Conservation (phyloP, 805 yeast genomes). For the Geotrichum ghanense region DNA sequence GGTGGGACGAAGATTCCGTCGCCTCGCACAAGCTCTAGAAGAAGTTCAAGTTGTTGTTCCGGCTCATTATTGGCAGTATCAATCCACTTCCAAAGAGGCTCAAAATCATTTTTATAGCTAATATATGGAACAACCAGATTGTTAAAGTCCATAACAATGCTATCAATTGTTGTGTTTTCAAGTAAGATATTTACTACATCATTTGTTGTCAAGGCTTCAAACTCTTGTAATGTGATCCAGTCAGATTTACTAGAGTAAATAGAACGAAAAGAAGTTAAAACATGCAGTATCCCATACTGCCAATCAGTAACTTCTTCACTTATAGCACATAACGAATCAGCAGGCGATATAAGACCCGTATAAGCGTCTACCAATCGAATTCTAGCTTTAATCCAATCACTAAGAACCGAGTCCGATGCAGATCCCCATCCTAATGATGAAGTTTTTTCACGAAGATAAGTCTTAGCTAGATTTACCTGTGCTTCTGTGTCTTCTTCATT, state of each 20-base stretch:
- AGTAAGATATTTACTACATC: constrained; percentile 13
- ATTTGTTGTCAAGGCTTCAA: constrained; percentile 1
- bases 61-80: constrained; percentile 8
- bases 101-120: constrained; percentile 12
- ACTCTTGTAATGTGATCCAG: neutral
- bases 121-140: constrained; percentile 21
- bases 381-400: constrained; percentile 20
- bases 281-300: constrained; percentile 22
- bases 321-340: neutral
- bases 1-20: neutral
- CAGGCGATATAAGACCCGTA: constrained; percentile 8
- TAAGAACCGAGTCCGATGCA: neutral
- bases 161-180: constrained; percentile 7
- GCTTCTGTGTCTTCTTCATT: constrained; percentile 7
- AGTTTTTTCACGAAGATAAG: constrained; percentile 10
- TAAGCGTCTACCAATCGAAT: constrained; percentile 20
- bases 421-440: constrained; percentile 15
- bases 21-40: neutral
- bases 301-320: constrained; percentile 14
- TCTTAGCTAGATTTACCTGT: constrained; percentile 9
- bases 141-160: constrained; percentile 16
- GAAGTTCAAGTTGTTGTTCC: neutral
- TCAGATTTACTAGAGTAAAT: constrained; percentile 5
- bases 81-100: constrained; percentile 13
- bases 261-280: constrained; percentile 15